A percentile compares a stretch with the other conserved stretches of the same genome.
These are phyloP conservation scores for Penicillium olsonii DNA, from an alignment of 2,329 filamentous ascomycete species.

Conservation along the genomic window DNA sequence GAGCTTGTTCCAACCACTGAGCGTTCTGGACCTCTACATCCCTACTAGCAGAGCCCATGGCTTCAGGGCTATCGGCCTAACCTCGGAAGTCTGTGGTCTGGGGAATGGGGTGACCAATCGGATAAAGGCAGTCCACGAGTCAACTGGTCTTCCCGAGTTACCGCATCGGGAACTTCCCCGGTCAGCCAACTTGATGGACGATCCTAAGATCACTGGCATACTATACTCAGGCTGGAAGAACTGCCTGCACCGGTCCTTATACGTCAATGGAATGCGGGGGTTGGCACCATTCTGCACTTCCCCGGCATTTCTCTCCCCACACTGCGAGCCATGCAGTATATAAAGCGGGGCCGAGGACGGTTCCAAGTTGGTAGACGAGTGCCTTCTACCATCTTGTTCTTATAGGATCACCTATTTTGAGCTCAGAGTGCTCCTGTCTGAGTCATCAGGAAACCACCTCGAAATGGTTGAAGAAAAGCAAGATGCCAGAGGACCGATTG, in stretches of 20 bases:
- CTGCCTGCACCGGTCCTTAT: not conserved
- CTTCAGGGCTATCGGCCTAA: no score
- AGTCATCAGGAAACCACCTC: not conserved
- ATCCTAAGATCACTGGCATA: not conserved
- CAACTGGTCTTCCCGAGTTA: no score
- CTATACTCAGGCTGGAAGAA: not conserved
- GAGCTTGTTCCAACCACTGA: constrained; percentile 1
- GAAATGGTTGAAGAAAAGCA: not conserved
- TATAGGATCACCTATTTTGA: no score
- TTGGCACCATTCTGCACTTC: not conserved
- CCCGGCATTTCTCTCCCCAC: not conserved
- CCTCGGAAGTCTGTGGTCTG: not conserved
- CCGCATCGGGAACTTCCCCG: not conserved
- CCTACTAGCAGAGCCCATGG: no score
- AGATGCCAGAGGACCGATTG: not conserved
- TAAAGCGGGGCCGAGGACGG: not conserved
- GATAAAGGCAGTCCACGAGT: not conserved
- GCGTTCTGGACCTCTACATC: not conserved
- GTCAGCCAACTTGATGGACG: not conserved
- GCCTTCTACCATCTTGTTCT: not conserved
- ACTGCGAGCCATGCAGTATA: not conserved
- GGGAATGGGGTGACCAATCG: not conserved
- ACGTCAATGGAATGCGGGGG: not conserved
- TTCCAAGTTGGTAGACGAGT: not conserved
- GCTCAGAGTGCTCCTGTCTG: no score